Conservation (phyloP, 192 early-diverging fungal genomes). For the Umbelopsis ramanniana region DNA sequence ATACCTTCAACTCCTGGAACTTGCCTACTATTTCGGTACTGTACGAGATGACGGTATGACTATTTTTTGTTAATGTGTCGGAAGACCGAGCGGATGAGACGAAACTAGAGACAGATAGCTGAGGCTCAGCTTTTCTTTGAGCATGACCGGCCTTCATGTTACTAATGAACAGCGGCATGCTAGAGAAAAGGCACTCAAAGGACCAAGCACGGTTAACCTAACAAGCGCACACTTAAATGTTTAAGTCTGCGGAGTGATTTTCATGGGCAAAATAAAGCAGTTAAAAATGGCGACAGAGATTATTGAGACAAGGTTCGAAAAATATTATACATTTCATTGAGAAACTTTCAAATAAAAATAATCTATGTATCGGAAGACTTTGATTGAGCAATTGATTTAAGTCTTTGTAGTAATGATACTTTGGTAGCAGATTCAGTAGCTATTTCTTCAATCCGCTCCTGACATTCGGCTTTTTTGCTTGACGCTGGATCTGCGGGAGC, state of each 20-base stretch:
- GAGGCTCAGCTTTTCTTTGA: not conserved
- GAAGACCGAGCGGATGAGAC: conserved; percentile 33
- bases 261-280: no score
- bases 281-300: no score
- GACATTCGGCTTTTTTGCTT: not conserved
- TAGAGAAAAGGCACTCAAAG: not conserved
- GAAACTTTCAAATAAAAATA: not conserved
- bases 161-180: conserved; percentile 39
- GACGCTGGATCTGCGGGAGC: not conserved
- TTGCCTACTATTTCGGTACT: conserved; percentile 54
- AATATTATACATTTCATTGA: conserved; percentile 1
- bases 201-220: no score
- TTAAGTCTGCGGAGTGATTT: not conserved
- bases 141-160: conserved; percentile 13
- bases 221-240: no score
- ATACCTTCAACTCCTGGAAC: conserved; percentile 53
- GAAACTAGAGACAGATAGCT: conserved; percentile 30
- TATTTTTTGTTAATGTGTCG: conserved; percentile 36
- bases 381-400: not conserved
- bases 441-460: not conserved
- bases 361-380: not conserved
- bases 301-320: not conserved
- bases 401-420: conserved; percentile 9
- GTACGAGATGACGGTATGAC: conserved; percentile 41
- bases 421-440: not conserved